phyloP scores from a whole-genome alignment of 2,329 filamentous ascomycete genomes.

The Parafenestella ontariensis region DNA sequence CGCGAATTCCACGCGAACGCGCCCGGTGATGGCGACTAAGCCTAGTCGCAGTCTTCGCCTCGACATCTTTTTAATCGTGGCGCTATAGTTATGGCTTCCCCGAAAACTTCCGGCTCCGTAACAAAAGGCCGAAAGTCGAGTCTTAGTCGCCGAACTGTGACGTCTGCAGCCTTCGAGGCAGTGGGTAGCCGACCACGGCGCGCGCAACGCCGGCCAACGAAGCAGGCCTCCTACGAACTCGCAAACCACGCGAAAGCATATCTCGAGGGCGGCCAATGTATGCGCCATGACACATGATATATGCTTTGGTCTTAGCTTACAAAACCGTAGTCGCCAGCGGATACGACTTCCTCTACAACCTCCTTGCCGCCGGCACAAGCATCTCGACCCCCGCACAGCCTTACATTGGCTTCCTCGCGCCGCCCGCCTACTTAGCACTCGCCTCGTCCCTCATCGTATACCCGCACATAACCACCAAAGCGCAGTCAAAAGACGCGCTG shows the following conservation, averaged over 20 bases:
- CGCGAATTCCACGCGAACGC: too few relatives aligned
- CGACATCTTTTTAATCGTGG: too few relatives aligned
- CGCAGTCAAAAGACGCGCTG: slow-evolving; percentile 65
- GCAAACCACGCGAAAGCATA: slow-evolving; percentile 47
- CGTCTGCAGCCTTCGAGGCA: slow-evolving; percentile 29
- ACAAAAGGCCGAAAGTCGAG: too few relatives aligned
- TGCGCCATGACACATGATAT: not conserved
- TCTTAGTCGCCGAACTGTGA: too few relatives aligned
- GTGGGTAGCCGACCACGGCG: slow-evolving; percentile 34
- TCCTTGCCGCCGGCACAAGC: slow-evolving; percentile 41
- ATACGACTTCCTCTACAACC: slow-evolving; percentile 42
- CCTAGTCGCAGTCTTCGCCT: too few relatives aligned
- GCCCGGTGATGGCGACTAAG: too few relatives aligned
- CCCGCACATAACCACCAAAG: slow-evolving; percentile 77
- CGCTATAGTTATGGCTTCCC: too few relatives aligned
- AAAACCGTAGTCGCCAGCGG: slow-evolving; percentile 38
- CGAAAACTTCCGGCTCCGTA: too few relatives aligned
- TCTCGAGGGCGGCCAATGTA: slow-evolving; percentile 45
- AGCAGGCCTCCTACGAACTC: slow-evolving; percentile 44
- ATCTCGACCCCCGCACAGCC: slow-evolving; percentile 43
- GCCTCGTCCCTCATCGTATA: slow-evolving; percentile 84
- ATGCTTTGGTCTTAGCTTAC: slow-evolving; percentile 4
- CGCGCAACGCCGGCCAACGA: slow-evolving; percentile 37
- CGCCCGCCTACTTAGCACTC: slow-evolving; percentile 75
- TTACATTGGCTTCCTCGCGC: slow-evolving; percentile 67